These are phyloP conservation scores for Lachancea dasiensis DNA, from an alignment of 805 yeast species.

Conservation along the genomic window DNA sequence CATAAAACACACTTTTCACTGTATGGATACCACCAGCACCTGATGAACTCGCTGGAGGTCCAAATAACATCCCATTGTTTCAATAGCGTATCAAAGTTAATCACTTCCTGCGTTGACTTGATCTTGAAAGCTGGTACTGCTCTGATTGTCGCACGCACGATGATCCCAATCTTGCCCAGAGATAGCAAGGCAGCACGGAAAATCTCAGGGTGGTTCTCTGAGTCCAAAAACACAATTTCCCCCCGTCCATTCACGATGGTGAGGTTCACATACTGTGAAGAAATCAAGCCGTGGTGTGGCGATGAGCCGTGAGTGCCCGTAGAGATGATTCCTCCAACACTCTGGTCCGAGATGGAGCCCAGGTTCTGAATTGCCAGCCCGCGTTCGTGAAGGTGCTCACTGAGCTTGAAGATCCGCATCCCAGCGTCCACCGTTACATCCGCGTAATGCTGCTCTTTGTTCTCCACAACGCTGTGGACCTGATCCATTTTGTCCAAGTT, in stretches of 20 bases:
- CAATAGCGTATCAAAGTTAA: slow-evolving; percentile 67
- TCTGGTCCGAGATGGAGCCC: slow-evolving; percentile 91
- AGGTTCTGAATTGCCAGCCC: slow-evolving; percentile 82
- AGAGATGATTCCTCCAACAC: slow-evolving; percentile 90
- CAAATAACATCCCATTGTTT: slow-evolving; percentile 72
- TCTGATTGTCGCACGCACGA: slow-evolving; percentile 78
- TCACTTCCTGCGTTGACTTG: slow-evolving; percentile 74
- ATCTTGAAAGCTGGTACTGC: slow-evolving; percentile 79
- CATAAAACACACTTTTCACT: slow-evolving; percentile 78
- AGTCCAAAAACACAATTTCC: slow-evolving; percentile 44
- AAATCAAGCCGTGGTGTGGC: slow-evolving; percentile 83
- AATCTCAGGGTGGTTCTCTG: slow-evolving; percentile 54
- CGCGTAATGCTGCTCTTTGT: slow-evolving; percentile 59
- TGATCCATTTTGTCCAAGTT: slow-evolving; percentile 69
- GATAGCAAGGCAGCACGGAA: slow-evolving; percentile 82
- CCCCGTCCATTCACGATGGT: slow-evolving; percentile 75
- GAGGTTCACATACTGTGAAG: slow-evolving; percentile 79
- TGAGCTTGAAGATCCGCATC: slow-evolving; percentile 66
- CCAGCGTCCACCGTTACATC: slow-evolving; percentile 97
- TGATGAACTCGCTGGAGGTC: slow-evolving; percentile 83
- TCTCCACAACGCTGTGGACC: slow-evolving; percentile 44
- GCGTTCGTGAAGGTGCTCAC: slow-evolving; percentile 52
- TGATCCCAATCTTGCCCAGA: slow-evolving; percentile 86
- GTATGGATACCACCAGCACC: slow-evolving; percentile 98
- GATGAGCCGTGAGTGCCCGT: slow-evolving; percentile 98